These are phyloP conservation scores for Jackrogersella minutella DNA, from an alignment of 495 filamentous ascomycete genomes.

Conservation along the genomic window DNA sequence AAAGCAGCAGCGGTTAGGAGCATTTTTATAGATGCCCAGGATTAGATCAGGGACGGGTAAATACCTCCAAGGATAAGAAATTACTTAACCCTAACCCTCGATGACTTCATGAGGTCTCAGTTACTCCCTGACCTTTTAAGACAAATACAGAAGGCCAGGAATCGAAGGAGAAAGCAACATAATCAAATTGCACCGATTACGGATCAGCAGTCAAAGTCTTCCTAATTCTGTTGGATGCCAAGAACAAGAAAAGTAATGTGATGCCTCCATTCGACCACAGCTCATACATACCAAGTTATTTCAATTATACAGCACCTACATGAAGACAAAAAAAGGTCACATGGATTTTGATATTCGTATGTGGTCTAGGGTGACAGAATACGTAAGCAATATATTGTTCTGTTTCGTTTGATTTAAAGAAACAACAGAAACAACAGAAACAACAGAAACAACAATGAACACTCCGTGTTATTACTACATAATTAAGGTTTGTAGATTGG, in stretches of 20 bases:
- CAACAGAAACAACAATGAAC: background rate
- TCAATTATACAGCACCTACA: background rate
- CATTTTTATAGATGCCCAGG: background rate
- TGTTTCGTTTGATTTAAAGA: background rate
- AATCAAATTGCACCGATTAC: background rate
- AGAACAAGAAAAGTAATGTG: slow-evolving; percentile 1
- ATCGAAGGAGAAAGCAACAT: background rate
- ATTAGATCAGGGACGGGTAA: too few relatives aligned
- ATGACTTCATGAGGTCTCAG: background rate
- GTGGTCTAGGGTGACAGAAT: background rate
- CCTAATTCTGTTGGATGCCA: background rate
- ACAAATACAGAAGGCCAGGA: background rate
- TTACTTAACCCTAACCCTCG: background rate
- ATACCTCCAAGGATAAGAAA: background rate
- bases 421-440: too few relatives aligned
- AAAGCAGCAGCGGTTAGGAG: slow-evolving; percentile 8
- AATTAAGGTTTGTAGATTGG: slow-evolving; percentile 21
- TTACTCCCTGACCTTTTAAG: background rate
- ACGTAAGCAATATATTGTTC: slow-evolving; percentile 36
- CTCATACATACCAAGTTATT: background rate
- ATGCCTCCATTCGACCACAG: background rate
- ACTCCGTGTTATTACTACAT: slow-evolving; percentile 17
- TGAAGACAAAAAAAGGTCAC: slow-evolving; percentile 14
- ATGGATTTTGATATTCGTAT: slow-evolving; percentile 8
- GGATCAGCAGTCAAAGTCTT: background rate